These are phyloP conservation scores for Sporothrix curviconia DNA, from an alignment of 2,329 filamentous ascomycete genomes.

Conservation along the genomic window DNA sequence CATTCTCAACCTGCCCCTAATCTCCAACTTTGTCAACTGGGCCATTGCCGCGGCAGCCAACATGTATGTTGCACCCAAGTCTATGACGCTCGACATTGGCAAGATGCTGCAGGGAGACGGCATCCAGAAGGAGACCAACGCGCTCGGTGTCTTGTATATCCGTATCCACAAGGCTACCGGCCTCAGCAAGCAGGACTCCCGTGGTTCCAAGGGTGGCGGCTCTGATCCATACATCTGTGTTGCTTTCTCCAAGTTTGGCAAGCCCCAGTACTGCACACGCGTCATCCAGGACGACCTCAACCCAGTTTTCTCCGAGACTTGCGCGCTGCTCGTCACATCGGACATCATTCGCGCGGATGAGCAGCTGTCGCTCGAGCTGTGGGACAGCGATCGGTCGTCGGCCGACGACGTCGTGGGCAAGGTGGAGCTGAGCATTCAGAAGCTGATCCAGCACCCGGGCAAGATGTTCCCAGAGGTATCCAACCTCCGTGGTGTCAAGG, in stretches of 20 bases:
- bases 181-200: slow-evolving; percentile 82
- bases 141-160: slow-evolving; percentile 85
- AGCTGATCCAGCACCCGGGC: slow-evolving; percentile 88
- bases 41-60: slow-evolving; percentile 79
- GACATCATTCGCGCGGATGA: slow-evolving; percentile 92
- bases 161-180: slow-evolving; percentile 82
- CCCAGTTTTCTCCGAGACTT: slow-evolving; percentile 84
- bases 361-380: slow-evolving; percentile 85
- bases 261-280: slow-evolving; percentile 94
- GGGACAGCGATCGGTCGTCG: slow-evolving; percentile 89
- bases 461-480: slow-evolving; percentile 89
- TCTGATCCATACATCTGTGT: slow-evolving; percentile 95
- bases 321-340: slow-evolving; percentile 76
- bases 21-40: slow-evolving; percentile 96
- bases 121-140: slow-evolving; percentile 81
- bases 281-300: slow-evolving; percentile 94
- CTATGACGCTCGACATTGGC: slow-evolving; percentile 82
- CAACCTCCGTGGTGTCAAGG: slow-evolving; percentile 73
- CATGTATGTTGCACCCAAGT: slow-evolving; percentile 93
- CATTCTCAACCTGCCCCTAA: slow-evolving; percentile 82
- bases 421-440: slow-evolving; percentile 85
- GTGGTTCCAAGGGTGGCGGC: slow-evolving; percentile 76
- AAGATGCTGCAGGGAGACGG: slow-evolving; percentile 88
- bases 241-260: slow-evolving; percentile 91
- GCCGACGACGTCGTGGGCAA: slow-evolving; percentile 95